Conservation (phyloP, 1,139 yeast genomes). For the Waltiozyma sp. region DNA sequence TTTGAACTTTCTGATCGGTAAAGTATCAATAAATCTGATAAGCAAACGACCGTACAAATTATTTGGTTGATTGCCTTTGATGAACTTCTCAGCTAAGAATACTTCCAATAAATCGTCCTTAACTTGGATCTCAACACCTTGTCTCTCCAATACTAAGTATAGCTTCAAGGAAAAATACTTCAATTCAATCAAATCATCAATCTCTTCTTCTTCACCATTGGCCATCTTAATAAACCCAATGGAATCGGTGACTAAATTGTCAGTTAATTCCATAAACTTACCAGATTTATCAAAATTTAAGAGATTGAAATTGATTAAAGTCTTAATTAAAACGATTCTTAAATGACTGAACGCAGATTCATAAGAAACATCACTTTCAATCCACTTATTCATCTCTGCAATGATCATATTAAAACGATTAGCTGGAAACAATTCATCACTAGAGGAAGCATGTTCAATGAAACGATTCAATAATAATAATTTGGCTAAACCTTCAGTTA, state of each 20-base stretch:
- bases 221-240: conserved; percentile 34
- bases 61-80: conserved; percentile 13
- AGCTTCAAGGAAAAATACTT: conserved; percentile 38
- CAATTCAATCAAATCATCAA: conserved; percentile 27
- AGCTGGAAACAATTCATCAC: conserved; percentile 32
- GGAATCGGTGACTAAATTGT: conserved; percentile 38
- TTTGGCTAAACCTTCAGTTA: conserved; percentile 33
- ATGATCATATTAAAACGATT: conserved; percentile 55
- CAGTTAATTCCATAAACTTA: conserved; percentile 16
- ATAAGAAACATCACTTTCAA: conserved; percentile 52
- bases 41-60: conserved; percentile 14
- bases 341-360: conserved; percentile 40
- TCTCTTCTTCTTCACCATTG: conserved; percentile 12
- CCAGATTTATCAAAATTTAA: conserved; percentile 12
- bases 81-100: conserved; percentile 11
- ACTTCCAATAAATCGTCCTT: conserved; percentile 17
- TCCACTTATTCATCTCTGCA: conserved; percentile 40
- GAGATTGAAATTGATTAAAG: conserved; percentile 25
- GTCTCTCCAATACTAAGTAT: conserved; percentile 23
- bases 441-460: conserved; percentile 24
- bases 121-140: conserved; percentile 19
- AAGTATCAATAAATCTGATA: conserved; percentile 10
- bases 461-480: conserved; percentile 41
- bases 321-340: conserved; percentile 41
- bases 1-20: conserved; percentile 8